These are phyloP conservation scores for Pholiota molesta DNA, from an alignment of 768 basidiomycete genomes.

Conservation along the genomic window DNA sequence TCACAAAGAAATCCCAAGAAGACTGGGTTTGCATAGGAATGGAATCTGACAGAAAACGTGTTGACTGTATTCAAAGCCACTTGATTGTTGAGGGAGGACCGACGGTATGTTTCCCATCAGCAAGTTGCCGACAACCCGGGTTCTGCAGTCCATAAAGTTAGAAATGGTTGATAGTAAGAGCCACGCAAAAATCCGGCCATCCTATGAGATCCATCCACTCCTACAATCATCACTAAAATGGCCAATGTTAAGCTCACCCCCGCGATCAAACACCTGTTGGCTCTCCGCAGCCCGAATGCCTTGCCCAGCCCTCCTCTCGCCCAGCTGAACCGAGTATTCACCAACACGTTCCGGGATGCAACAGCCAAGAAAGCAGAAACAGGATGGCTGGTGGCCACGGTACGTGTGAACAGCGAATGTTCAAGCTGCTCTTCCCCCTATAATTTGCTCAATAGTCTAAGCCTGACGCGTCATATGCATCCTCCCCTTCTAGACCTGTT, in stretches of 20 bases:
- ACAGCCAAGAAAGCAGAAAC: conserved; percentile 64
- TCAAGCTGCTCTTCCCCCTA: conserved; percentile 9
- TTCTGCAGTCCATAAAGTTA: neutral
- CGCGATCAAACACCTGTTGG: conserved; percentile 71
- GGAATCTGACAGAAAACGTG: neutral
- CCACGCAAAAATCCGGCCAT: neutral
- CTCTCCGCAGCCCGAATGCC: conserved; percentile 64
- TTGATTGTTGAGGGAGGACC: no score
- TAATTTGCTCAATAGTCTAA: conserved; percentile 11
- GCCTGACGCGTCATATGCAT: conserved; percentile 12
- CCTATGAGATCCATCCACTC: neutral
- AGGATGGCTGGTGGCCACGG: conserved; percentile 82
- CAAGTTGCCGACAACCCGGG: neutral
- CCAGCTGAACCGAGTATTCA: conserved; percentile 58
- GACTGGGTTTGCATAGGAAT: neutral
- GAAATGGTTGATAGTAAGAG: neutral
- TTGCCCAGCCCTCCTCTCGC: conserved; percentile 58
- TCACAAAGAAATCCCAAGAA: neutral
- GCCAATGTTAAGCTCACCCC: conserved; percentile 51
- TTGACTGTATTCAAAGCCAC: no score
- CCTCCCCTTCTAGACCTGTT: conserved; percentile 63
- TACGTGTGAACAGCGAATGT: conserved; percentile 32
- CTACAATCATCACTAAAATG: no score
- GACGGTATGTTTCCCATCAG: neutral
- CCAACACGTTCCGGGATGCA: conserved; percentile 68